These are phyloP conservation scores for Beta corolliflora DNA, from an alignment of 179 eudicot genomes.

Conservation along the genomic window DNA sequence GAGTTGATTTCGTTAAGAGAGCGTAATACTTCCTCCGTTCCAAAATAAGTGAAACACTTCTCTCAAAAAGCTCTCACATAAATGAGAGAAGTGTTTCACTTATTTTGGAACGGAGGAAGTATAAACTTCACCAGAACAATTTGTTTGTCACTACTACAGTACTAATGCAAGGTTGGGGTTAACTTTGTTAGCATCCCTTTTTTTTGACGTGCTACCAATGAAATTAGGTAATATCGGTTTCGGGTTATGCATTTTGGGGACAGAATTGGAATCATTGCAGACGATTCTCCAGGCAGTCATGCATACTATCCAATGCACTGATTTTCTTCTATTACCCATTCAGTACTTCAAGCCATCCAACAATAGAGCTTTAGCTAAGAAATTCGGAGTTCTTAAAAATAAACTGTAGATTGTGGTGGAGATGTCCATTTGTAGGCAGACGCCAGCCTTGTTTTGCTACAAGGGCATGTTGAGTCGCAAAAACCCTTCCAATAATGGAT, in stretches of 20 bases:
- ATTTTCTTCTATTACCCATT: not conserved
- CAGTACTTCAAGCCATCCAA: not conserved
- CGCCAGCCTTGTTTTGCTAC: not conserved
- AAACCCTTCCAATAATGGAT: not conserved
- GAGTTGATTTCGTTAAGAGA: no score
- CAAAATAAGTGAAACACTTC: no score
- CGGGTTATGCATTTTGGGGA: not conserved
- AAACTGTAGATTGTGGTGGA: not conserved
- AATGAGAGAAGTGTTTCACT: no score
- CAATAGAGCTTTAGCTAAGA: not conserved
- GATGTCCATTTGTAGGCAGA: not conserved
- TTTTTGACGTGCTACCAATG: not conserved
- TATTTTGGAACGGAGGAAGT: no score
- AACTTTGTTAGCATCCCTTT: not conserved
- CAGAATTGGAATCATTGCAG: not conserved
- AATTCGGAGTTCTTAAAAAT: not conserved
- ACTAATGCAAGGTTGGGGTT: no score
- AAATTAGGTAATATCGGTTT: no score
- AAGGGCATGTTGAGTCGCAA: not conserved
- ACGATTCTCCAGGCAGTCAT: not conserved
- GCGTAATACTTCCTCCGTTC: not conserved
- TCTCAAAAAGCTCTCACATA: no score
- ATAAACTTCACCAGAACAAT: no score
- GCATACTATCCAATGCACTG: not conserved
- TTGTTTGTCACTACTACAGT: no score